A percentile compares a stretch with the other conserved stretches of the same genome.
Conservation (phyloP, 2,329 filamentous ascomycete species). For the Pseudohalonectria lignicola region DNA sequence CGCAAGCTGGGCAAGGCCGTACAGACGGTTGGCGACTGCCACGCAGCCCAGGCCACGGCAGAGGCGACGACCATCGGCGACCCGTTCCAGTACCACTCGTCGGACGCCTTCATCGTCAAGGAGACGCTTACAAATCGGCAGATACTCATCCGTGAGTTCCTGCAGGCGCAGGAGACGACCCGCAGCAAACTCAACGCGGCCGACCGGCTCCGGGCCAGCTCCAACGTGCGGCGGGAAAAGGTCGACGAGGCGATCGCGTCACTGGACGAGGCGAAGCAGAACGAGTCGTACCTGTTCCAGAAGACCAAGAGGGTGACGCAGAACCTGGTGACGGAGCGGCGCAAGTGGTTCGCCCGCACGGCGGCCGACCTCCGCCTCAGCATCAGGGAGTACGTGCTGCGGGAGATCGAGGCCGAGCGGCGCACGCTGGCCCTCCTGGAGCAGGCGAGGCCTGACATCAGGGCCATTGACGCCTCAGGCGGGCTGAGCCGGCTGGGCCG, state of each 20-base stretch:
- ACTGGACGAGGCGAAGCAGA: constrained; percentile 74
- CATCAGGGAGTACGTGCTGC: constrained; percentile 84
- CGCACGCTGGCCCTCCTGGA: constrained; percentile 89
- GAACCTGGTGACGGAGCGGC: constrained; percentile 79
- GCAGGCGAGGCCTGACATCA: constrained; percentile 83
- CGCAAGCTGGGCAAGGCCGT: constrained; percentile 90
- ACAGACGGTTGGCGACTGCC: constrained; percentile 87
- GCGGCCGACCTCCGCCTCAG: constrained; percentile 71
- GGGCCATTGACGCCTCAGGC: constrained; percentile 82
- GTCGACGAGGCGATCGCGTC: constrained; percentile 94
- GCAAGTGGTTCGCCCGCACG: constrained; percentile 83
- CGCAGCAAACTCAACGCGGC: constrained; percentile 75
- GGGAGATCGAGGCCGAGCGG: constrained; percentile 91
- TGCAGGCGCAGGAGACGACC: constrained; percentile 80
- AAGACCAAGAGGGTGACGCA: constrained; percentile 85
- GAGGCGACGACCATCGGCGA: constrained; percentile 93
- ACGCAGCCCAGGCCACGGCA: constrained; percentile 90
- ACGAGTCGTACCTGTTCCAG: constrained; percentile 69
- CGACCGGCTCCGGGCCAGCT: constrained; percentile 77
- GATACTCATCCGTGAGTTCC: constrained; percentile 84
- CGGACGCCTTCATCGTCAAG: constrained; percentile 95
- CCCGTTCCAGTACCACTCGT: constrained; percentile 86
- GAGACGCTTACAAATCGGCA: constrained; percentile 96
- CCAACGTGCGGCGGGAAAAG: constrained; percentile 84
- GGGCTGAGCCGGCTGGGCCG: constrained; percentile 83